A percentile compares a stretch with the other conserved stretches of the same genome.
These are phyloP conservation scores for Microsporum ferrugineum DNA, from an alignment of 2,329 filamentous ascomycete genomes.

Conservation along the genomic window DNA sequence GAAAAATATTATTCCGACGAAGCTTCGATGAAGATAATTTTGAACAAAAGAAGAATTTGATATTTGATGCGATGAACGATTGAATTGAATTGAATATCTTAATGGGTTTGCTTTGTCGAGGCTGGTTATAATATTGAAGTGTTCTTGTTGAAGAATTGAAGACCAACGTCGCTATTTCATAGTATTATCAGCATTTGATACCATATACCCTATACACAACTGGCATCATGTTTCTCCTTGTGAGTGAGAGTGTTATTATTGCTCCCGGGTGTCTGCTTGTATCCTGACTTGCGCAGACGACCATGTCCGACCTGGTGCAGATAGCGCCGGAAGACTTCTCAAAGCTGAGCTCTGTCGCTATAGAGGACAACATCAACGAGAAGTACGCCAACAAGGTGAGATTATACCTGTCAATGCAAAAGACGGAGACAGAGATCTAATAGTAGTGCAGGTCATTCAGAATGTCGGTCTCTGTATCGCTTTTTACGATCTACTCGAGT, in stretches of 20 bases:
- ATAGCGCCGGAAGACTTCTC: slow-evolving; percentile 81
- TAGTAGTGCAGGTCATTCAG: slow-evolving; percentile 58
- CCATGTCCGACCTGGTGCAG: slow-evolving; percentile 86
- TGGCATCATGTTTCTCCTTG: slow-evolving; percentile 40
- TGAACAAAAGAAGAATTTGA: neutral
- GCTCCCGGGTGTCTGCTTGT: neutral
- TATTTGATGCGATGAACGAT: neutral
- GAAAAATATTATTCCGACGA: neutral
- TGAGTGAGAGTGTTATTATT: slow-evolving; percentile 21
- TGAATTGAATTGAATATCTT: neutral
- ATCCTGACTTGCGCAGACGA: slow-evolving; percentile 50
- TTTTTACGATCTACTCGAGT: slow-evolving; percentile 78
- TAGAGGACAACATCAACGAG: slow-evolving; percentile 92
- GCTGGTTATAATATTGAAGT: neutral
- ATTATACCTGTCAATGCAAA: neutral
- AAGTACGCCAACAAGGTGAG: slow-evolving; percentile 87
- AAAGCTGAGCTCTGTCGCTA: slow-evolving; percentile 65
- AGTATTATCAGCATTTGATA: neutral
- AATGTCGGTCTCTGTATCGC: slow-evolving; percentile 89
- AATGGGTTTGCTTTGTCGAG: neutral
- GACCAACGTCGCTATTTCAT: neutral
- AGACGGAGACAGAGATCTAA: neutral
- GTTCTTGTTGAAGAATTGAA: neutral
- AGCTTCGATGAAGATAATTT: neutral
- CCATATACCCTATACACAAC: neutral